Base-by-base conservation (phyloP, 139 green algal genomes). In the Cymbomonas tetramitiformis region DNA sequence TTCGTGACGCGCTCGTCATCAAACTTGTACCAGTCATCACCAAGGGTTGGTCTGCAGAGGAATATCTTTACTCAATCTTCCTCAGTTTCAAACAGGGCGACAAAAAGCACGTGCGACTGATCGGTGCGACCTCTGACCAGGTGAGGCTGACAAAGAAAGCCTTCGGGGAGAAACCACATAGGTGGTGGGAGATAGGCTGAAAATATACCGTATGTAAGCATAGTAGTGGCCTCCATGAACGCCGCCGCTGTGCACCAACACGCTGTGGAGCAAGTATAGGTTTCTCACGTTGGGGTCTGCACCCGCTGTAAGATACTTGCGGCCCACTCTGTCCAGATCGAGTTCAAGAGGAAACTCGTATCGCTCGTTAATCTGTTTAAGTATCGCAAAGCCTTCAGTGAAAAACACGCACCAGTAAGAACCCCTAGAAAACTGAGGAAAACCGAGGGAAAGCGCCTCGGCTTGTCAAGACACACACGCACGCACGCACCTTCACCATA, bases 211-310 rank as follows among this genome's bases (percentile, higher is more conserved):
- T 46, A 86, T 75, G 62, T 75, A 90, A 3, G 87, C 84, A 47
- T 89, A 96, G 84, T 97, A 97, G 71, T 96, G 89, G 2, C 88
- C 88, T n/a, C 88, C 87, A 46, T 95, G 80, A 29, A 91, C 72
- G 30, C 82, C 82, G n/a, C 90, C 90, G 48, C 73, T 88, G 79
- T 98, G 90, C 53, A 97, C 90, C 49, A 97, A 72, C 46, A 97
- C 90, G 39, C 74, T 82, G 73, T 86, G 72, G 69, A 95, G 79
- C 28, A 55, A 58, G 78, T 94, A 94, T 12, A 60, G 65, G 71
- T 96, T 96, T 49, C 73, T 72, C 55, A 87, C 71, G 9, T 26
- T 76, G 38, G 64, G 60, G 65, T 93, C 79, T 0, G 77, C 68
- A 2, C 68, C 46, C 1, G 62, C 36, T 1, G 69, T 62, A 39